Conservation (phyloP, 352 stramenopile species). For the Plasmopara muralis region DNA sequence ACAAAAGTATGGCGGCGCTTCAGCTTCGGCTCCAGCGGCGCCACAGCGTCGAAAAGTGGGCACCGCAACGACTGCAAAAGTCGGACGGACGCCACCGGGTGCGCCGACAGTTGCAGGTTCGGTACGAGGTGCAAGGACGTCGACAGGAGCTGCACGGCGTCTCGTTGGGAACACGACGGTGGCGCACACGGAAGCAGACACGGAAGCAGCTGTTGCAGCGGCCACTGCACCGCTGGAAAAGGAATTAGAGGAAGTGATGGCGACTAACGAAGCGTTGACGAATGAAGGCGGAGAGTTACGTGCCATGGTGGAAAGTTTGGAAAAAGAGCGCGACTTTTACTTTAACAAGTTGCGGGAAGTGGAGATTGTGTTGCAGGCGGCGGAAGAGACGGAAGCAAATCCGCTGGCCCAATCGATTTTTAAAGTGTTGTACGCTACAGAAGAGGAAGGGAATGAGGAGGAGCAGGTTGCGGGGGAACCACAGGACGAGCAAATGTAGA, state of each 20-base stretch:
- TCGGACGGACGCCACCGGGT: constrained; percentile 38
- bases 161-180: constrained; percentile 23
- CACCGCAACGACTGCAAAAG: constrained; percentile 21
- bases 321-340: constrained; percentile 98
- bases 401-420: constrained; percentile 67
- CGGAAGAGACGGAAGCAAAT: constrained; percentile 48
- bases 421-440: constrained; percentile 81
- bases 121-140: constrained; percentile 7
- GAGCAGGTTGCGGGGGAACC: constrained; percentile 35
- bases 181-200: constrained; percentile 14
- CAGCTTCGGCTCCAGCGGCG: constrained; percentile 12
- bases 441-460: constrained; percentile 50
- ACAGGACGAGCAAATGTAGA: constrained; percentile 52
- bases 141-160: constrained; percentile 28
- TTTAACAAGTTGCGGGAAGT: constrained; percentile 98
- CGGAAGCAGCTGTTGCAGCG: constrained; percentile 24
- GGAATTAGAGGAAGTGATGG: constrained; percentile 68
- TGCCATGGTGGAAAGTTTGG: constrained; percentile 80
- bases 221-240: constrained; percentile 49
- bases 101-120: constrained; percentile 22
- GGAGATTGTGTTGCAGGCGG: constrained; percentile 92
- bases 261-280: constrained; percentile 58
- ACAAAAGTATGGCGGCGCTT: constrained; percentile 49
- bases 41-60: constrained; percentile 41
- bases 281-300: constrained; percentile 75